Base-by-base conservation (phyloP, 192 early-diverging fungal species). In the Borealophlyctis nickersoniae region DNA sequence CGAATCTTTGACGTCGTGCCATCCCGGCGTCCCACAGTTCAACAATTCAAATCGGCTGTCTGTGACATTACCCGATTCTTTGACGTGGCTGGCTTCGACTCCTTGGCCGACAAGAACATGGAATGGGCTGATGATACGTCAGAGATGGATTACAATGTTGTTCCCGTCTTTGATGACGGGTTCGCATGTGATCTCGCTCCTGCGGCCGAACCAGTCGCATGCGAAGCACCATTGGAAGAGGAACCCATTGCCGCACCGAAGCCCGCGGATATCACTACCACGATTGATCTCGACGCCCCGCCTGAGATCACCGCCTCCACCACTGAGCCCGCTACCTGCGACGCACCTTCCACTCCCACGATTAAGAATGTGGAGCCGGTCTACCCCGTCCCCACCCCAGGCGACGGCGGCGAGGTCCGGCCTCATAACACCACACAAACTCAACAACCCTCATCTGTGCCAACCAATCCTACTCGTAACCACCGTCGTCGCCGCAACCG, bases 1-100 rank as follows among this genome's bases (percentile, higher is more conserved):
- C 81, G 87, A 27, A 81, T 88, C 39, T 85, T 93, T 11, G 81
- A 84, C 55, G 54, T 87, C 48, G 85, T 88, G 11, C 52, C 69
- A 14, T 4, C 19, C 19, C 24, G n/a, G 2, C 49, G 69, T 9
- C 53, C 69, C 16, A 23, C 45, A n/a, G 16, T 50, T 9, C 23
- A 22, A 23, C 14, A 62, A 49, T 24, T 62, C 0, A n/a, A 24
- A 0, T 9, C 7, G 0, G 14, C 23, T 13, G 26, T 62, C 7
- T 0, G 7, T 0, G 36, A 50, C 1, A n/a, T 58, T 19, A 14
- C 0, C 0, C 33, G 22, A 13, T 58, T 58, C 32, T 29, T 22
- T 1, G 27, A 29, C 2, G 1, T 33, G 1, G 1, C 1, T 1
- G 24, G 39, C 19, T 45, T 45, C 39, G 39, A 45, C 19, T 19